Conservation (phyloP, 257 asterid genomes). For the Solanum dulcamara region DNA sequence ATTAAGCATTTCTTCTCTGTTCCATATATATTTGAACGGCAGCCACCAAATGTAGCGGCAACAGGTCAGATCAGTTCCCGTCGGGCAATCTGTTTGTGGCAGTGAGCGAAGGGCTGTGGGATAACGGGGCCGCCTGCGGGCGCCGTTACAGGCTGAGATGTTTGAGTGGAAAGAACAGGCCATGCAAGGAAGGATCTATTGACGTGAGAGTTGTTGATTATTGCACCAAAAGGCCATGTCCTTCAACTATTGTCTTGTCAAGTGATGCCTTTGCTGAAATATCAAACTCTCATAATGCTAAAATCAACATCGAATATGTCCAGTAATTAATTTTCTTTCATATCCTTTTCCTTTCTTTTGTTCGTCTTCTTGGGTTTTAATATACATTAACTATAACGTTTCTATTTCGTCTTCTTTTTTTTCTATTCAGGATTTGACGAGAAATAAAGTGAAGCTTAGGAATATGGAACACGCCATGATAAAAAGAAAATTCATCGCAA, state of each 20-base stretch:
- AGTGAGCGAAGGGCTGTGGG: conserved; percentile 42
- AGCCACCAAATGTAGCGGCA: conserved; percentile 26
- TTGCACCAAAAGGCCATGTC: conserved; percentile 52
- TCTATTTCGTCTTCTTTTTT: neutral
- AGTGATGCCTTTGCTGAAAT: conserved; percentile 47
- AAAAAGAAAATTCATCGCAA: neutral
- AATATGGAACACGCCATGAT: neutral
- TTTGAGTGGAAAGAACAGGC: conserved; percentile 30
- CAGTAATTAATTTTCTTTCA: conserved; percentile 17
- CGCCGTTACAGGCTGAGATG: conserved; percentile 36
- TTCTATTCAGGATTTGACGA: conserved; percentile 6
- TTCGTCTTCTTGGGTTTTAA: neutral
- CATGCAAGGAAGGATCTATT: conserved; percentile 39
- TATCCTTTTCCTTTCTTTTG: neutral
- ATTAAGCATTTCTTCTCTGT: neutral
- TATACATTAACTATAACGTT: neutral
- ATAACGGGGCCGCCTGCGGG: conserved; percentile 49
- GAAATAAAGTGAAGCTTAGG: neutral
- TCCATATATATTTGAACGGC: neutral
- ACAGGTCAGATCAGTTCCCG: conserved; percentile 16
- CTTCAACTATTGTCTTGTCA: conserved; percentile 53
- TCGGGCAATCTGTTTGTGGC: conserved; percentile 23
- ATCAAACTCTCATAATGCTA: conserved; percentile 33
- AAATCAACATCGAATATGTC: conserved; percentile 52
- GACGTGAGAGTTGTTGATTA: conserved; percentile 65